Evolutionary conservation across 495 filamentous ascomycete species (phyloP), one percentile per base, ranked within the genome.

Genomic region (Penicillium desertorum): DNA sequence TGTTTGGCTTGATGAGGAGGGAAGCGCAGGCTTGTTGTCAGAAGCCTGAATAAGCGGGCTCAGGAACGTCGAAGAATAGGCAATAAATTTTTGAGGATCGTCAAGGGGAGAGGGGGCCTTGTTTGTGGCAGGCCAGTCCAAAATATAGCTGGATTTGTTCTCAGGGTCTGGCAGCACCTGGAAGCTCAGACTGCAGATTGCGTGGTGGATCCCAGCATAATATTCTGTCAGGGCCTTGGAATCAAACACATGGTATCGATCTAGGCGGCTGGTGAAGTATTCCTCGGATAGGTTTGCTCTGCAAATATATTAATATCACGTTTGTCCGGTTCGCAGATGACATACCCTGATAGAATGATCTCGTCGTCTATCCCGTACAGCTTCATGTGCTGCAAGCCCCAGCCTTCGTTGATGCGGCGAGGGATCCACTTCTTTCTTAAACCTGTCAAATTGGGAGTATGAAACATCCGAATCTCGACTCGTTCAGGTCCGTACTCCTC

Each of bases 371-470:
- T 73, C 1, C 95, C 94, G 62, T 99, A 99, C 0, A 99, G 81
- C 79, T 99, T 99, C 91, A 99, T 99, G 67, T 99, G 94, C 67
- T 99, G 94, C 43, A 99, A 74, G 14, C 94, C 94, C 93, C 94
- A 99, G 36, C 94, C 94, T 70, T 99, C 94, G 63, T 99, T 99
- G 66, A 98, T 91, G 10, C 94, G 82, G 60, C 84, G 87, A 3
- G 94, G 94, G 43, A 98, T 81, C 61, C 89, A 69, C 62, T 83
- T 84, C 77, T 98, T 98, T 45, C 86, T 83, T 44, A 92, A 60
- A 0, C 94, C 95, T 0, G 89, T 96, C 29, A 99, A 74, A 62
- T 98, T 99, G 2, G 94, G 95, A 1, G 95, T 98, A 73, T 99
- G 94, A 71, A 92, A 98, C 91, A 98, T 92, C 48, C 92, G 87